Percentiles rank a stretch among this genome's conserved stretches.
Evolutionary conservation across 1,139 yeast species (phyloP).

Genomic region (Lodderomyces elongisporus): DNA sequence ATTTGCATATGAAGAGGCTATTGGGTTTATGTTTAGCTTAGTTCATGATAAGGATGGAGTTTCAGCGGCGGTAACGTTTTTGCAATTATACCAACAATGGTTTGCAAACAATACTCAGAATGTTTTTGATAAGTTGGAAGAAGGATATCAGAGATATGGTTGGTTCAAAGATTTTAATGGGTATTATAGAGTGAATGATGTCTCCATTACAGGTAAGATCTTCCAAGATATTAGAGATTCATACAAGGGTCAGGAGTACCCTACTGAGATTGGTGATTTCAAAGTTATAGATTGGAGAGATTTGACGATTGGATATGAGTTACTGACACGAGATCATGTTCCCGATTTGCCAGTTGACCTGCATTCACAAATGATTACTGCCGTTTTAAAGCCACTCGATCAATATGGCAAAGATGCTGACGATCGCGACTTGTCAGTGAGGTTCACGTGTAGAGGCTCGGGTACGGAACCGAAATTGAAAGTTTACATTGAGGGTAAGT

Average conservation of each 20-base stretch:
- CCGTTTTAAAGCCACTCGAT: constrained; percentile 23
- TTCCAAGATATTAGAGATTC: constrained; percentile 51
- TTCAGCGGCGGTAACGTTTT: constrained; percentile 72
- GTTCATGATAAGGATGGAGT: constrained; percentile 94
- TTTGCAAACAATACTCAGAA: constrained; percentile 25
- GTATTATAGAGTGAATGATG: constrained; percentile 64
- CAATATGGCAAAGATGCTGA: constrained; percentile 11
- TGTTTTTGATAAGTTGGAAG: constrained; percentile 47
- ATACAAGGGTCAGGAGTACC: constrained; percentile 24
- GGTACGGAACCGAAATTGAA: constrained; percentile 96
- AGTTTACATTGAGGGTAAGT: constrained; percentile 79
- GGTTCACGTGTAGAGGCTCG: constrained; percentile 88
- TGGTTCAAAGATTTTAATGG: constrained; percentile 83
- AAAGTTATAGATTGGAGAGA: constrained; percentile 70
- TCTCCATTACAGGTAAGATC: constrained; percentile 45
- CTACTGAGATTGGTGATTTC: constrained; percentile 48
- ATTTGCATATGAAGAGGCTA: constrained; percentile 92
- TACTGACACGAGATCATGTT: constrained; percentile 49
- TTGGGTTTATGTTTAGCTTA: constrained; percentile 87
- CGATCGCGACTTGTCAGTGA: constrained; percentile 34
- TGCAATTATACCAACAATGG: constrained; percentile 62
- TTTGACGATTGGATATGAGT: constrained; percentile 76
- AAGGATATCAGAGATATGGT: constrained; percentile 65
- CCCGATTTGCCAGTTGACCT: constrained; percentile 72
- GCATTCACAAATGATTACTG: constrained; percentile 83